Percentiles rank a stretch among this genome's conserved stretches.
Evolutionary conservation across 2,329 filamentous ascomycete genomes (phyloP).

Genomic region (Didymella exigua): DNA sequence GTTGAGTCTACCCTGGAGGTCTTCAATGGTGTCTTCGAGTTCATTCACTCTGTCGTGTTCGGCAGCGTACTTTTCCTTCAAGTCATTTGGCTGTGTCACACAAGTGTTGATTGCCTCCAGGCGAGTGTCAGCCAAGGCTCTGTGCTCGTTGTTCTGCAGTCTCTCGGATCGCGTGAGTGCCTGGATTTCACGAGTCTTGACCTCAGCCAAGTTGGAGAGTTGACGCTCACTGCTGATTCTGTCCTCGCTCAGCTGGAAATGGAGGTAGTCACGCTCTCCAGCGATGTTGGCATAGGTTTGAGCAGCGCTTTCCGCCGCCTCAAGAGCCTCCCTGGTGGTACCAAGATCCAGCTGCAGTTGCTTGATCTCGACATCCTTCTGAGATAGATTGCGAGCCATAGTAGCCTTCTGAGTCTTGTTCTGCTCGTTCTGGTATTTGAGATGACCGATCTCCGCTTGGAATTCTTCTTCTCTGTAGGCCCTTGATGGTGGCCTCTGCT

Average conservation of each 20-base stretch:
- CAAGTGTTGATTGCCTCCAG: slow-evolving; percentile 14
- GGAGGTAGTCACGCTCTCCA: slow-evolving; percentile 20
- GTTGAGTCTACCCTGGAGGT: slow-evolving; percentile 7
- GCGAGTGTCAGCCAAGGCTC: slow-evolving; percentile 3
- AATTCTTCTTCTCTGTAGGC: not conserved
- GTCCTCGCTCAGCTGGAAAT: not conserved
- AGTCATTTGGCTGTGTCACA: slow-evolving; percentile 17
- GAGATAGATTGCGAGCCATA: slow-evolving; percentile 24
- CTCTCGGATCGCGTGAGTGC: not conserved
- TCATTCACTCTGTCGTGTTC: slow-evolving; percentile 15
- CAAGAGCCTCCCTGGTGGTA: slow-evolving; percentile 1
- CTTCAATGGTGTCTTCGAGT: slow-evolving; percentile 22
- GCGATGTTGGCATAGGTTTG: not conserved
- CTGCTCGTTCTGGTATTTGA: slow-evolving; percentile 24
- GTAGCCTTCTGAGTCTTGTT: slow-evolving; percentile 25
- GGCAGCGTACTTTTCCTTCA: slow-evolving; percentile 18
- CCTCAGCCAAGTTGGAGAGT: not conserved
- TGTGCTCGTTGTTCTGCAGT: slow-evolving; percentile 9
- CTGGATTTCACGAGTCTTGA: slow-evolving; percentile 1
- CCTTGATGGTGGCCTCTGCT: not conserved
- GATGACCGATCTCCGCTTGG: slow-evolving; percentile 15
- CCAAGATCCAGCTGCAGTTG: slow-evolving; percentile 23
- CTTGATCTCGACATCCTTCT: slow-evolving; percentile 25
- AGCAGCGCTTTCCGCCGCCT: not conserved
- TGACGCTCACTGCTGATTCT: not conserved